phyloP scores from a whole-genome alignment of 2,329 filamentous ascomycete genomes.

The Neurospora crassa region DNA sequence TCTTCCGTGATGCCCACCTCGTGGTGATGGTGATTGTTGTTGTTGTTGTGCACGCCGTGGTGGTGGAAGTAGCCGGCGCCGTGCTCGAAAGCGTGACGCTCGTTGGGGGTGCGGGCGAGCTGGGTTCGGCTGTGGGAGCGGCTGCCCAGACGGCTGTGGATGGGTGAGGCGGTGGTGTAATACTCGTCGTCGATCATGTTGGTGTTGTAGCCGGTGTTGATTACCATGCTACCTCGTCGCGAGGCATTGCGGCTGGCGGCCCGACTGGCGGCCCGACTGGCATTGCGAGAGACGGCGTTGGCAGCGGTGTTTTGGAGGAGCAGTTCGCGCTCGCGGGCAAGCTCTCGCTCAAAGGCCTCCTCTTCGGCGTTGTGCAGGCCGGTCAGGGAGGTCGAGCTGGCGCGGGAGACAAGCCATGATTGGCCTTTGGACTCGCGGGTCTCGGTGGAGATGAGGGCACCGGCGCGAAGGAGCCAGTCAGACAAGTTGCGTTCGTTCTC shows the following conservation, averaged over 20 bases:
- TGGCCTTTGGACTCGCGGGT: slow-evolving; percentile 60
- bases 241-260: slow-evolving; percentile 35
- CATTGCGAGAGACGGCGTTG: not conserved
- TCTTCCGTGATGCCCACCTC: slow-evolving; percentile 34
- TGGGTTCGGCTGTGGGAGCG: slow-evolving; percentile 32
- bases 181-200: not conserved
- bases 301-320: slow-evolving; percentile 4
- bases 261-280: slow-evolving; percentile 27
- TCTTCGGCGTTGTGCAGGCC: slow-evolving; percentile 43
- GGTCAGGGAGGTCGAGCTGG: slow-evolving; percentile 53
- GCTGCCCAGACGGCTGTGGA: slow-evolving; percentile 39
- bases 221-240: slow-evolving; percentile 34
- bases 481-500: slow-evolving; percentile 36
- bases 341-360: slow-evolving; percentile 41
- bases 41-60: slow-evolving; percentile 15
- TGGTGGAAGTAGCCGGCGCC: slow-evolving; percentile 27
- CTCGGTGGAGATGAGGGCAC: slow-evolving; percentile 51
- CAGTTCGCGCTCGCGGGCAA: slow-evolving; percentile 39
- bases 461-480: slow-evolving; percentile 57
- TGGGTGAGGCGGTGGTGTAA: slow-evolving; percentile 19
- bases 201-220: slow-evolving; percentile 27
- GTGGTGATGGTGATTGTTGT: slow-evolving; percentile 18
- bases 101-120: slow-evolving; percentile 33
- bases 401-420: slow-evolving; percentile 56
- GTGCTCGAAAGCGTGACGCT: slow-evolving; percentile 26